phyloP scores from a whole-genome alignment of 805 yeast species.

The Zygosaccharomyces lentus region DNA sequence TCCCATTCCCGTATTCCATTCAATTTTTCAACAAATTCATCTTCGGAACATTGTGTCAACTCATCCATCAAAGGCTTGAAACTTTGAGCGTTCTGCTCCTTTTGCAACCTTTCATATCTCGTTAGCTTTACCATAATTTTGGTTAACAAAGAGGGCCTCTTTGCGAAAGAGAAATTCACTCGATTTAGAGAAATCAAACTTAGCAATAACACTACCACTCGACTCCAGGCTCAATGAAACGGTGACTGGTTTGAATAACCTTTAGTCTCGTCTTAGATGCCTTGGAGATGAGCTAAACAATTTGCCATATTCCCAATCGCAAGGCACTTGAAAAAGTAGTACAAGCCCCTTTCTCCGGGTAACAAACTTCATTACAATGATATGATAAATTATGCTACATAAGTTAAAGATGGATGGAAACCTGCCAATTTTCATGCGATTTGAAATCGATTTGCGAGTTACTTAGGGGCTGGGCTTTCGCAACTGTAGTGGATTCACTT shows the following conservation, averaged over 20 bases:
- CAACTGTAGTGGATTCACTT: slow-evolving; percentile 21
- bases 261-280: slow-evolving; percentile 1
- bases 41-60: slow-evolving; percentile 37
- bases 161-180: not conserved
- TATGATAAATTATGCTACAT: not conserved
- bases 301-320: slow-evolving; percentile 1
- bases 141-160: not conserved
- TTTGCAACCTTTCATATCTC: slow-evolving; percentile 31
- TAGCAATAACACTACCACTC: not conserved
- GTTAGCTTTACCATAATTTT: slow-evolving; percentile 28
- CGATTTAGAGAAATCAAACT: not conserved
- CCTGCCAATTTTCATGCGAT: not conserved
- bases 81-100: slow-evolving; percentile 29
- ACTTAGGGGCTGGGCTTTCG: slow-evolving; percentile 12
- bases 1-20: slow-evolving; percentile 47
- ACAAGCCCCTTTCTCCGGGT: slow-evolving; percentile 3
- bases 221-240: not conserved
- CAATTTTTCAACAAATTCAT: slow-evolving; percentile 41
- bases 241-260: not conserved
- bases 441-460: not conserved
- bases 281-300: slow-evolving; percentile 2
- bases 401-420: not conserved
- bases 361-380: not conserved
- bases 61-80: slow-evolving; percentile 37
- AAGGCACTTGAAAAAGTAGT: not conserved